Evolutionary conservation across 2,329 filamentous ascomycete species (phyloP), one percentile per base, ranked within the genome.

Genomic region (Raffaelea ambrosiae): DNA sequence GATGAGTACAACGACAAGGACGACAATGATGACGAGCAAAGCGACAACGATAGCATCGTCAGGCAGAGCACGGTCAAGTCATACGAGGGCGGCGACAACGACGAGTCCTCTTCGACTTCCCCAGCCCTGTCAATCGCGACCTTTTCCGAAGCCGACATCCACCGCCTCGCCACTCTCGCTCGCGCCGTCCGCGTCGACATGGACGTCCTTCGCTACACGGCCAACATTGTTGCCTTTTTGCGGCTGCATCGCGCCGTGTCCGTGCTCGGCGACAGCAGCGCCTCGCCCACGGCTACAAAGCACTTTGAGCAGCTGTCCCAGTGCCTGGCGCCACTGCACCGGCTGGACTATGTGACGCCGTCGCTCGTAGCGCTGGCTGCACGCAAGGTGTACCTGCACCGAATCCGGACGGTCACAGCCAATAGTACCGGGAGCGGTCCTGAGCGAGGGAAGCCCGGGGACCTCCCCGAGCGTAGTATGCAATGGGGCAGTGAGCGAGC

Each of bases 191-290:
- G 73, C 38, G 70, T 89, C 22, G 85, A 82, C 49, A 76, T 90
- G 19, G 89, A 96, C 55, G 78, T 96, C 3, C 72, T 79, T 49
- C 81, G 87, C 40, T 97, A 97, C 63, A 76, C 91, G 50, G 84
- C 91, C 71, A 91, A 97, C 64, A 79, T 97, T 35, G 71, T 91
- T 44, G 79, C 89, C 3, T 96, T 95, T 61, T 74, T 97, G 55
- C 83, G 93, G 23, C 77, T 94, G 62, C 90, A 95, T 65, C 84
- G 91, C 46, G 90, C 88, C 43, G 86, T 96, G 22, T 78, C 77
- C 18, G 79, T 50, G 4, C 23, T 50, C 13, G 49, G 47, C 3
- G 39, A 44, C 29, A 52, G 84, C 14, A 88, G 89, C 39, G 77
- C 95, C 44, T 84, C 87, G 13, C 84, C 91, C 0, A 67, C 76